Conservation (phyloP, 768 basidiomycete genomes). For the Lentinula raphanica region DNA sequence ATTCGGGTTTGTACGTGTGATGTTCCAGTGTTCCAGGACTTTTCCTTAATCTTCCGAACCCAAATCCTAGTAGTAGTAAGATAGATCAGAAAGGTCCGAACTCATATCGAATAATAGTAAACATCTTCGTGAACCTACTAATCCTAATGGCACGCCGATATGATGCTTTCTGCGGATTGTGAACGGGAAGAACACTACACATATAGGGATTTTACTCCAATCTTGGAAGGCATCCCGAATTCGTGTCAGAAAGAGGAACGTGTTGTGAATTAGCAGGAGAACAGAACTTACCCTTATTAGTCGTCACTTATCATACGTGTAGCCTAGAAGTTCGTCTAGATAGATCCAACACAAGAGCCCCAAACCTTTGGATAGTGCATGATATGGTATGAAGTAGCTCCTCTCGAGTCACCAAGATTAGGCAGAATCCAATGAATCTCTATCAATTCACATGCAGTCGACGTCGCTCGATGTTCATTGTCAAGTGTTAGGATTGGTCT, state of each 20-base stretch:
- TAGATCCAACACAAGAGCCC: no score
- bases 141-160: neutral
- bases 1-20: neutral
- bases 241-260: neutral
- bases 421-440: no score
- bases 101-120: neutral
- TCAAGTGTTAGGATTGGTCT: no score
- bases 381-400: no score
- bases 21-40: neutral
- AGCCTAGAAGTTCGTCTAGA: no score
- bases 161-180: constrained; percentile 5
- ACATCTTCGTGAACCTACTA: neutral
- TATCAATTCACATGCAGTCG: no score
- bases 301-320: neutral
- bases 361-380: no score
- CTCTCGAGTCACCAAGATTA: no score
- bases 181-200: neutral
- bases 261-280: neutral
- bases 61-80: neutral
- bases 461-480: no score
- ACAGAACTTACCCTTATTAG: neutral
- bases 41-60: neutral
- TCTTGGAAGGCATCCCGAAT: neutral
- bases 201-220: neutral
- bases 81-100: neutral